Percentiles rank a stretch among this genome's conserved stretches.
phyloP scores from a whole-genome alignment of 768 basidiomycete species.

The Mycena olivaceomarginata region DNA sequence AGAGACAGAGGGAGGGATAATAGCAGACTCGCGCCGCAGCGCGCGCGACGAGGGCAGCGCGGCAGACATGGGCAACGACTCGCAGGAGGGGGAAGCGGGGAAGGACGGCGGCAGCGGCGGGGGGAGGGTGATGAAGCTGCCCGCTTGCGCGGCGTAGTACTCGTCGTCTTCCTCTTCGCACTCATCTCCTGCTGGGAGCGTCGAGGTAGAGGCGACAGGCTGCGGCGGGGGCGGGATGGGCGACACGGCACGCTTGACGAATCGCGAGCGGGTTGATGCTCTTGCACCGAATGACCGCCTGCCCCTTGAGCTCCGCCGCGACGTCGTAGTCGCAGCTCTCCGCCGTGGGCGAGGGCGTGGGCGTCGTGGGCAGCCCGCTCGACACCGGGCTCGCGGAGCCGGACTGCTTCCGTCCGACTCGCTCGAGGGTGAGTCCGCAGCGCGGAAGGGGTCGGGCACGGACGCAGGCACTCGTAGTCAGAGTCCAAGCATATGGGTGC shows the following conservation, averaged over 20 bases:
- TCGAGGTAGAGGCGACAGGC: background rate
- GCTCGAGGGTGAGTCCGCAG: background rate
- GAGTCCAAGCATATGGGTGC: no score
- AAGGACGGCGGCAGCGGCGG: constrained; percentile 17
- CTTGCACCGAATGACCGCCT: constrained; percentile 31
- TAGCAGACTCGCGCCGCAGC: constrained; percentile 28
- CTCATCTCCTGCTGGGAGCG: background rate
- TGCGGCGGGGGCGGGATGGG: constrained; percentile 10
- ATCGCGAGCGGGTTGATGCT: constrained; percentile 35
- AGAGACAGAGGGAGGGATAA: background rate
- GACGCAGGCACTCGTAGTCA: background rate
- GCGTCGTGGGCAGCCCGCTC: background rate
- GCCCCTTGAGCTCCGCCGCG: background rate
- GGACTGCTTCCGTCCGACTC: no score
- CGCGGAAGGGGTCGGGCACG: background rate
- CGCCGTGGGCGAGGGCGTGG: background rate
- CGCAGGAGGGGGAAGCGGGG: background rate
- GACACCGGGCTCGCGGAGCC: background rate
- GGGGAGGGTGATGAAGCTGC: constrained; percentile 29
- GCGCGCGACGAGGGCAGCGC: background rate
- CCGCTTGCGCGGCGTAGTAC: constrained; percentile 31
- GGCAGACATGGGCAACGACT: background rate
- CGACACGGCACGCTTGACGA: constrained; percentile 31
- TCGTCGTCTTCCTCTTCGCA: constrained; percentile 11
- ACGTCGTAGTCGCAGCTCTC: background rate